Evolutionary conservation across 2,329 filamentous ascomycete genomes (phyloP).

Genomic region (Nemania sp.): DNA sequence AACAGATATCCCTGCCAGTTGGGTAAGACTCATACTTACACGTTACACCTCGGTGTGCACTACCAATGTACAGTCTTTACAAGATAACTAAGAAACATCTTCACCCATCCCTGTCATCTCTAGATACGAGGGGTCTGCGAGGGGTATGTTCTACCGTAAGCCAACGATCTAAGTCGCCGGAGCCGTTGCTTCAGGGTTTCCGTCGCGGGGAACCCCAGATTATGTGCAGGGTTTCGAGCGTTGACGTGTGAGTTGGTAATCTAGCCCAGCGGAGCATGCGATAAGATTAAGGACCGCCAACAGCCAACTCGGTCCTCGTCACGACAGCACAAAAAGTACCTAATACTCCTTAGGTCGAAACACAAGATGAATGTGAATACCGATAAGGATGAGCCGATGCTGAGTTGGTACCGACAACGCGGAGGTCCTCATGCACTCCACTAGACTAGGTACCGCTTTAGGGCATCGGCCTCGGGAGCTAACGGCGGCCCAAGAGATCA

Average conservation of each 20-base stretch:
- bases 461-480: slow-evolving; percentile 16
- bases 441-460: slow-evolving; percentile 10
- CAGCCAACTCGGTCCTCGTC: background rate
- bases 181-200: background rate
- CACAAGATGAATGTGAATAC: background rate
- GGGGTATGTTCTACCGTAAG: background rate
- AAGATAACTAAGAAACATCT: background rate
- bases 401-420: background rate
- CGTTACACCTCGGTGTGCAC: too few relatives aligned
- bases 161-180: background rate
- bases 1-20: background rate
- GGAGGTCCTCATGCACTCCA: background rate
- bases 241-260: slow-evolving; percentile 19
- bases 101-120: background rate
- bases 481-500: slow-evolving; percentile 28
- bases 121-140: background rate
- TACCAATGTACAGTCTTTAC: too few relatives aligned
- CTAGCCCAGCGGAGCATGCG: background rate
- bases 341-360: background rate
- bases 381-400: background rate
- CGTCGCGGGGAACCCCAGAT: background rate
- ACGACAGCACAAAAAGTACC: background rate
- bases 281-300: slow-evolving; percentile 9
- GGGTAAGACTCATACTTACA: background rate
- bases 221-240: background rate